Conservation (phyloP, 805 yeast species). For the Spathaspora hagerdaliae region DNA sequence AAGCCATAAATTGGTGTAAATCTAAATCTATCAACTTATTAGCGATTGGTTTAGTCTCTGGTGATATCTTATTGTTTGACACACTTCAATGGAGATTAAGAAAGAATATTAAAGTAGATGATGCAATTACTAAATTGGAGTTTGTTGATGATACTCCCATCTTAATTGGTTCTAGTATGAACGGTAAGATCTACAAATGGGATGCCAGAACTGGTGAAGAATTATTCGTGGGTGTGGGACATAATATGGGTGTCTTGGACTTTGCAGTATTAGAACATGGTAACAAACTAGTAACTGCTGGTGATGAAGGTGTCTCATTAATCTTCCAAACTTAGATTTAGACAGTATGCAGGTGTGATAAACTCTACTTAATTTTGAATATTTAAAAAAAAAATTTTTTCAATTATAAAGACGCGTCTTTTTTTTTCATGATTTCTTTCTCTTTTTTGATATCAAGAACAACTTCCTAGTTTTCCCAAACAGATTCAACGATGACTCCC, state of each 20-base stretch:
- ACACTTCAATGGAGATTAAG: constrained; percentile 84
- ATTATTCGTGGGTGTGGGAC: constrained; percentile 81
- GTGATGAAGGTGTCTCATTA: constrained; percentile 93
- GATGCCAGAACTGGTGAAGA: constrained; percentile 84
- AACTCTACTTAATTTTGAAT: neutral
- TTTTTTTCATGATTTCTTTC: neutral
- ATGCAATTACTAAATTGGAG: constrained; percentile 76
- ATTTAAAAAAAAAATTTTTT: neutral
- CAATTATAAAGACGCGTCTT: constrained; percentile 1
- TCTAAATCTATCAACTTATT: constrained; percentile 50
- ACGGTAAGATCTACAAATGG: constrained; percentile 82
- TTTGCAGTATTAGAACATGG: constrained; percentile 69
- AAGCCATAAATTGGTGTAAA: constrained; percentile 73
- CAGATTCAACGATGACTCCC: neutral
- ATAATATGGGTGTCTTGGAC: constrained; percentile 89
- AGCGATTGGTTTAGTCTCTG: constrained; percentile 88
- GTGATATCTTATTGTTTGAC: constrained; percentile 80
- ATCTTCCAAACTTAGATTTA: constrained; percentile 41
- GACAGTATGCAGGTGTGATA: neutral
- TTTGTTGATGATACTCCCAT: constrained; percentile 58
- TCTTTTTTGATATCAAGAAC: neutral
- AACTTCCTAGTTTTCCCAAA: neutral
- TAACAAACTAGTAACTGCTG: constrained; percentile 78
- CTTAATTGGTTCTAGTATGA: constrained; percentile 72
- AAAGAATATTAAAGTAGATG: constrained; percentile 63